Evolutionary conservation across 2,329 filamentous ascomycete genomes (phyloP).

Genomic region (Sporothrix brasiliensis): DNA sequence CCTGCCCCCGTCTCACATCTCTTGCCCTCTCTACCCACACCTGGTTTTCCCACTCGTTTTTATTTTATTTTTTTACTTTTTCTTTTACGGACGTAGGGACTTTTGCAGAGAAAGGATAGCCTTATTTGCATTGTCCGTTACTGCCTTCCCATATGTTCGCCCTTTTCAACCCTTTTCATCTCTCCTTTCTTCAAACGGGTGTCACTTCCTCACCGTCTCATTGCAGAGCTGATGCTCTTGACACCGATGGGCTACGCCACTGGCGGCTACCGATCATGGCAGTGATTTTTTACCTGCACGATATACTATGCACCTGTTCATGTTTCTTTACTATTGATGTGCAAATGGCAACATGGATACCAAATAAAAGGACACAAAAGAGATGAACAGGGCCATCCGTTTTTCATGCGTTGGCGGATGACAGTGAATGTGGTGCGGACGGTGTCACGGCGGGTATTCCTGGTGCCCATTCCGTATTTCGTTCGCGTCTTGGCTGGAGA

Average conservation of each 20-base stretch:
- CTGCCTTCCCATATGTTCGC: background rate
- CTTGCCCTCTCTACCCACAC: background rate
- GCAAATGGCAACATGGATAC: too few relatives aligned
- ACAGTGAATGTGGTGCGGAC: constrained; percentile 21
- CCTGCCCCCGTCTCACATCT: constrained; percentile 12
- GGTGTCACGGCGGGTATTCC: constrained; percentile 3
- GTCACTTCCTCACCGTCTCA: background rate
- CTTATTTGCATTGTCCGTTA: background rate
- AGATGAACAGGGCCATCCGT: constrained; percentile 20
- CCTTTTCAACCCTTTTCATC: background rate
- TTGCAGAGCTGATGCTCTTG: constrained; percentile 37
- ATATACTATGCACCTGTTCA: background rate
- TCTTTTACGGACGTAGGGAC: constrained; percentile 21
- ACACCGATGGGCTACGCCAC: constrained; percentile 36
- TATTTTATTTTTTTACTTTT: background rate
- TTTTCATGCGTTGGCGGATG: constrained; percentile 26
- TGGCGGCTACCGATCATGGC: constrained; percentile 35
- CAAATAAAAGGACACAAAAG: background rate
- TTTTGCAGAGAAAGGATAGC: background rate
- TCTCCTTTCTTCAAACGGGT: background rate
- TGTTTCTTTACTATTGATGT: background rate
- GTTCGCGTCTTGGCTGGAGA: constrained; percentile 10
- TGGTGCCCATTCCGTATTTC: constrained; percentile 10
- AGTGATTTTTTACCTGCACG: background rate
- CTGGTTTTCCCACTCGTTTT: background rate